Base-by-base conservation (phyloP, 305 asterid genomes). In the Ilex paraguariensis region DNA sequence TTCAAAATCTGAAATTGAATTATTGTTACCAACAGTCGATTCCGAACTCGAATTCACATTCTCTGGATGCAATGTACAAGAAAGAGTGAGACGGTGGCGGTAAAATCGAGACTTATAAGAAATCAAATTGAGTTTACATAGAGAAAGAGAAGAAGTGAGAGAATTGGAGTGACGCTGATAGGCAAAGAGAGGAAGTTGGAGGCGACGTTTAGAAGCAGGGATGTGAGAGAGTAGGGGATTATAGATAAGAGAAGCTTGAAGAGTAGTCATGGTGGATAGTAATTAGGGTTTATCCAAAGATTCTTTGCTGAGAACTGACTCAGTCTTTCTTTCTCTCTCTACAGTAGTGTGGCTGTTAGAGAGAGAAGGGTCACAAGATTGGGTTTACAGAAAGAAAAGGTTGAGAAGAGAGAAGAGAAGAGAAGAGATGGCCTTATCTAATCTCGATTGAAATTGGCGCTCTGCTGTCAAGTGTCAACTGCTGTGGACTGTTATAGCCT, bases 221-320 rank as follows among this genome's bases (percentile, higher is more conserved):
- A 78, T 63, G 21, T 65, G 86, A 56, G 72, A 69, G 62, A 78
- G 73, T 13, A 81, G 67, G 58, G 82, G 91, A 67, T 75, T 73
- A 64, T 21, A 68, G 28, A 81, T 28, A 39, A 82, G 86, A 65
- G 91, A 85, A 61, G 96, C 77, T 79, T 84, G 98, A 33, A 90
- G 89, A 40, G 85, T 55, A 36, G 71, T 62, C 96, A 86, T 86
- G 49, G 56, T 14, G 5, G 6, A 6, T 12, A 10, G 54, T 2
- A n/a, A 50, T 46, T 7, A 11, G 52, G 52, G 11, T 46, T 46
- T 46, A 36, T 8, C 7, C 9, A 8, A 36, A 36, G 42, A 36
- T 36, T 36, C 42, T 36, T 36, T 36, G 42, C 42, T 36, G 6
- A 36, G 1, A 4, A 36, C 42, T 36, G 28, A 36, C 42, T 36